phyloP scores from a whole-genome alignment of 768 basidiomycete genomes.

The Daedalea quercina region DNA sequence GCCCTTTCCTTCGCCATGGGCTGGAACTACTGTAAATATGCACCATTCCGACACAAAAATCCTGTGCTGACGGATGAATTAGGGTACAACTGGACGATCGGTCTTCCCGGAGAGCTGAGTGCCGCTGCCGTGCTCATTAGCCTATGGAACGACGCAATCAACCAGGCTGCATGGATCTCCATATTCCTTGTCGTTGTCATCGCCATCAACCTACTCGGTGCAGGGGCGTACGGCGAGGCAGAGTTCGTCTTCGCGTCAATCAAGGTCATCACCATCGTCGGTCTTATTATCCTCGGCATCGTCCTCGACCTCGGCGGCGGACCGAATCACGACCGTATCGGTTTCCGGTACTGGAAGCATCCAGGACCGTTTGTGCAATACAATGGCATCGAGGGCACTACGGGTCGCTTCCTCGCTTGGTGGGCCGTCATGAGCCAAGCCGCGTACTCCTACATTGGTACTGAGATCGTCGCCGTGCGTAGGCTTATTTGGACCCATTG shows the following conservation, averaged over 20 bases:
- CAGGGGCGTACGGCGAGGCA: constrained; percentile 76
- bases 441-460: constrained; percentile 90
- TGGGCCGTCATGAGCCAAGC: constrained; percentile 77
- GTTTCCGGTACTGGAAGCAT: constrained; percentile 78
- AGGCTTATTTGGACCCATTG: neutral
- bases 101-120: constrained; percentile 66
- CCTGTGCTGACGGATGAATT: neutral
- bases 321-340: constrained; percentile 65
- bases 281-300: constrained; percentile 46
- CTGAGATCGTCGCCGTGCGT: constrained; percentile 86
- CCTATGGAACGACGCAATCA: constrained; percentile 51
- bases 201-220: constrained; percentile 68
- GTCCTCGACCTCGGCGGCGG: constrained; percentile 87
- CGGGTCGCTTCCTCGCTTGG: constrained; percentile 72
- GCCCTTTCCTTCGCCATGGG: constrained; percentile 52
- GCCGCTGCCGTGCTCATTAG: constrained; percentile 73
- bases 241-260: constrained; percentile 90
- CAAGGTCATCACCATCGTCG: constrained; percentile 82
- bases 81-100: constrained; percentile 55
- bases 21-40: constrained; percentile 45
- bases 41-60: constrained; percentile 5
- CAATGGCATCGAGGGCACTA: constrained; percentile 50
- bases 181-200: constrained; percentile 73
- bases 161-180: constrained; percentile 73
- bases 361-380: constrained; percentile 87